Conservation (phyloP, 352 stramenopile genomes). For the Pythium guiyangense region DNA sequence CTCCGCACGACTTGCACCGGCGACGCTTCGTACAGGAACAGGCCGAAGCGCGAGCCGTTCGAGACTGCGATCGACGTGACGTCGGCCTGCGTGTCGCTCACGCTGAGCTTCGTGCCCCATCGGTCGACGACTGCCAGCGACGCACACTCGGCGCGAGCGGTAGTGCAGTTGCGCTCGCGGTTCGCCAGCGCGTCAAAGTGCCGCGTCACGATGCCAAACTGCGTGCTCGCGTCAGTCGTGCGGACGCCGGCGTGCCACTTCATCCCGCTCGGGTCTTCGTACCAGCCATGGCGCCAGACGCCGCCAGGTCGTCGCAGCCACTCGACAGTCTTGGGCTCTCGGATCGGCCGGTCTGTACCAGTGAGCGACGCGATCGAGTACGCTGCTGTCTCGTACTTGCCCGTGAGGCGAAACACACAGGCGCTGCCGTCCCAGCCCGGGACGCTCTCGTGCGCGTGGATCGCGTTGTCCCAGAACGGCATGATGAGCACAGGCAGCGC, state of each 20-base stretch:
- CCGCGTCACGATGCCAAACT: conserved; percentile 6
- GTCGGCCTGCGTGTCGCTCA: too few species aligned
- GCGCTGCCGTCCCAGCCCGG: conserved; percentile 20
- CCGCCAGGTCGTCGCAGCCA: conserved; percentile 27
- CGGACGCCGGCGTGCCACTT: conserved; percentile 34
- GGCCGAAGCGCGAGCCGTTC: conserved; percentile 25
- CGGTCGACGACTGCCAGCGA: neutral
- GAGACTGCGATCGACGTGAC: conserved; percentile 23
- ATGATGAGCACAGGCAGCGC: conserved; percentile 29
- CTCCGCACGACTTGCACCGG: conserved; percentile 9
- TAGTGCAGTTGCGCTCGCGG: conserved; percentile 27
- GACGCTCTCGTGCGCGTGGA: conserved; percentile 12
- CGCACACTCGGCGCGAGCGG: conserved; percentile 5
- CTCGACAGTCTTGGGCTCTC: conserved; percentile 28
- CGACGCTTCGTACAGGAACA: conserved; percentile 30
- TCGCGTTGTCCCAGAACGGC: conserved; percentile 29
- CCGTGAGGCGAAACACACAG: conserved; percentile 22
- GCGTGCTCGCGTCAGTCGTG: conserved; percentile 8
- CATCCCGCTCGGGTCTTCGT: conserved; percentile 15
- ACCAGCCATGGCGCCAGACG: conserved; percentile 39
- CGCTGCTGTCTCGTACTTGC: conserved; percentile 17
- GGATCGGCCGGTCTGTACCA: conserved; percentile 19
- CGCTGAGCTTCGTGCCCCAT: conserved; percentile 24
- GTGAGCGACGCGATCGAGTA: neutral
- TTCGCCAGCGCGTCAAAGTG: conserved; percentile 35